Percentiles rank a stretch among this genome's conserved stretches.
Evolutionary conservation across 2,329 filamentous ascomycete genomes (phyloP).

Genomic region (Dactylonectria macrodidyma): DNA sequence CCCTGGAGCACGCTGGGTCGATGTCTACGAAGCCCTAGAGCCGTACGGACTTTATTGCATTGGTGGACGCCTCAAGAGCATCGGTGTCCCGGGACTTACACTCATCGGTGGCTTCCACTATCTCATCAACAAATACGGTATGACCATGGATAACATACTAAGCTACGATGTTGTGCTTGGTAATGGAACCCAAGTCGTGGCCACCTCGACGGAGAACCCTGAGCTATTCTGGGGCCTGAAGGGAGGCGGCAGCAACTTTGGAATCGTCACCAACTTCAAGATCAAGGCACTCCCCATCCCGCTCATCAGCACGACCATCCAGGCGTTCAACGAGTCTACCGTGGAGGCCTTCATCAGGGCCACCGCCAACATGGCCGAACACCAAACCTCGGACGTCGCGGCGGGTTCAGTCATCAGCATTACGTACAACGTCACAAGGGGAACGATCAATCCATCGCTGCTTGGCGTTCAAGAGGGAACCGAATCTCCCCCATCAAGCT

Average conservation of each 20-base stretch:
- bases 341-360: conserved; percentile 47
- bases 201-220: conserved; percentile 51
- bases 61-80: conserved; percentile 36
- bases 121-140: conserved; percentile 46
- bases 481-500: conserved; percentile 25
- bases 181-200: conserved; percentile 56
- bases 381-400: conserved; percentile 44
- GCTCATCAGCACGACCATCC: conserved; percentile 22
- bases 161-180: conserved; percentile 61
- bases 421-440: conserved; percentile 48
- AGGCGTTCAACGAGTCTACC: conserved; percentile 11
- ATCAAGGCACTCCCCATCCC: conserved; percentile 43
- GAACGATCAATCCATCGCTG: conserved; percentile 38
- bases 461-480: conserved; percentile 53
- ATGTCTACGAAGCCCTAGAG: conserved; percentile 34
- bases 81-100: conserved; percentile 37
- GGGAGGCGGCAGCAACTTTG: conserved; percentile 55
- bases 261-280: conserved; percentile 53
- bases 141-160: conserved; percentile 47
- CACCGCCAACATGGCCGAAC: conserved; percentile 40
- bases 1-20: conserved; percentile 37
- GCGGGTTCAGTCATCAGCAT: conserved; percentile 53
- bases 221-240: conserved; percentile 55
- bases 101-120: conserved; percentile 41
- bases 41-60: conserved; percentile 27